Evolutionary conservation across 1,284 basidiomycete genomes (phyloP).

Genomic region (Rhodotorula sp.): DNA sequence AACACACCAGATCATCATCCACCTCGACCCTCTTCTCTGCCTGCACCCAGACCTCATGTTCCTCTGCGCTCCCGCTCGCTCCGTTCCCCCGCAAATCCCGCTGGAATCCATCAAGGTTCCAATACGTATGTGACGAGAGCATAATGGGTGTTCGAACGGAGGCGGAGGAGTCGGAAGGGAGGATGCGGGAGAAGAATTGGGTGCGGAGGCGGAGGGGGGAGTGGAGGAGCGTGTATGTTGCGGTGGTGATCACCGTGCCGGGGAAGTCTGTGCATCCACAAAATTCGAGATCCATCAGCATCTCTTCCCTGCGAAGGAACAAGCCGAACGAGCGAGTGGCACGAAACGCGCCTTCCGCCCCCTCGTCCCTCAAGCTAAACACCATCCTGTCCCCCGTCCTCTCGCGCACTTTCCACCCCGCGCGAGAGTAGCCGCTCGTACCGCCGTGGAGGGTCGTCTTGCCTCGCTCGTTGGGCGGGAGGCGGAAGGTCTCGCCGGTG

Average conservation of each 20-base stretch:
- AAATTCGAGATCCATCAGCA: neutral
- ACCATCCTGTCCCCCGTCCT: constrained; percentile 37
- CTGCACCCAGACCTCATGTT: constrained; percentile 13
- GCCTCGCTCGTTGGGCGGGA: constrained; percentile 32
- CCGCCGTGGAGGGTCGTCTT: constrained; percentile 46
- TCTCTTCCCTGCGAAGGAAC: neutral
- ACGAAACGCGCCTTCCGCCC: constrained; percentile 43
- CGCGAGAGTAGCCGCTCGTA: constrained; percentile 44
- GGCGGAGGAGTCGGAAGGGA: constrained; percentile 1
- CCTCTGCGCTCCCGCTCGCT: neutral
- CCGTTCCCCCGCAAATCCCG: constrained; percentile 8
- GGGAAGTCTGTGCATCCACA: constrained; percentile 17
- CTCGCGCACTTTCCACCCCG: constrained; percentile 38
- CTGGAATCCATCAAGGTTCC: constrained; percentile 45
- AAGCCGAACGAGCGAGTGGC: neutral
- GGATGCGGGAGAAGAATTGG: constrained; percentile 32
- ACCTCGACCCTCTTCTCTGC: neutral
- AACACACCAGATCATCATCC: constrained; percentile 14
- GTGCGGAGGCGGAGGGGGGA: constrained; percentile 34
- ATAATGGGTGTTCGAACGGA: constrained; percentile 42
- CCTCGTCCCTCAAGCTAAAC: constrained; percentile 43
- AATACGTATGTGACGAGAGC: constrained; percentile 47
- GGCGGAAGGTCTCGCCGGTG: neutral
- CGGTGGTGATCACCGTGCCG: constrained; percentile 20
- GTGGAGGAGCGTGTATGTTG: constrained; percentile 37